Percentiles rank a stretch among this genome's conserved stretches.
These are phyloP conservation scores for Albatrellus ellisii DNA, from an alignment of 768 basidiomycete species.

Conservation along the genomic window DNA sequence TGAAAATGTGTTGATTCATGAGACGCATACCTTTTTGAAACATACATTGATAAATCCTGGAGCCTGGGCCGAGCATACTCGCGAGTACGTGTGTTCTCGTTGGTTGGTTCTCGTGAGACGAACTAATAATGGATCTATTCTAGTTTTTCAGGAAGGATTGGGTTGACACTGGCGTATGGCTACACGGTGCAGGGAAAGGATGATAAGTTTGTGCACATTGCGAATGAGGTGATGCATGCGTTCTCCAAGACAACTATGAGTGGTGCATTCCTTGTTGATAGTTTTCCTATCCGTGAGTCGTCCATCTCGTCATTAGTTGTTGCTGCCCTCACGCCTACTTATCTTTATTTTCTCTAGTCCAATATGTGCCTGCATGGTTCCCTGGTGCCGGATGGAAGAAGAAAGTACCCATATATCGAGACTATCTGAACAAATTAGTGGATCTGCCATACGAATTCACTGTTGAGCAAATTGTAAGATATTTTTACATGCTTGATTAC, in stretches of 20 bases:
- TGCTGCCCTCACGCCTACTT: neutral
- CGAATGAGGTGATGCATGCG: constrained; percentile 10
- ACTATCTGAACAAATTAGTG: too few species aligned
- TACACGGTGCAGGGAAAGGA: constrained; percentile 14
- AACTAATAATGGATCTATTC: neutral
- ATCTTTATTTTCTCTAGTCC: neutral
- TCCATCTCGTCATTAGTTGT: neutral
- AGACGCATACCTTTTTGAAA: constrained; percentile 8
- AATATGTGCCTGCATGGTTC: neutral
- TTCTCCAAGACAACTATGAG: constrained; percentile 8
- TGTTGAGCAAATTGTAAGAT: too few species aligned
- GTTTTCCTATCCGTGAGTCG: constrained; percentile 11
- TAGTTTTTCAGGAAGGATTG: constrained; percentile 17
- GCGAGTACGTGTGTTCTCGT: neutral
- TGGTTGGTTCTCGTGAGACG: neutral
- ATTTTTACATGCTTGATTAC: too few species aligned
- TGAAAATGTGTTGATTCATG: constrained; percentile 8
- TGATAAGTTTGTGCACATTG: constrained; percentile 16
- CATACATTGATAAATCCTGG: constrained; percentile 9
- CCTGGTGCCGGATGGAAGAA: neutral
- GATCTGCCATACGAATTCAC: too few species aligned
- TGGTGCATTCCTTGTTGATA: constrained; percentile 8
- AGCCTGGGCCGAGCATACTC: constrained; percentile 4
- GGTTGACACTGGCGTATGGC: constrained; percentile 21
- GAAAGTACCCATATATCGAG: too few species aligned